Percentiles rank a stretch among this genome's conserved stretches.
phyloP scores from a whole-genome alignment of 1,284 basidiomycete species.

The Sporisorium scitamineum region DNA sequence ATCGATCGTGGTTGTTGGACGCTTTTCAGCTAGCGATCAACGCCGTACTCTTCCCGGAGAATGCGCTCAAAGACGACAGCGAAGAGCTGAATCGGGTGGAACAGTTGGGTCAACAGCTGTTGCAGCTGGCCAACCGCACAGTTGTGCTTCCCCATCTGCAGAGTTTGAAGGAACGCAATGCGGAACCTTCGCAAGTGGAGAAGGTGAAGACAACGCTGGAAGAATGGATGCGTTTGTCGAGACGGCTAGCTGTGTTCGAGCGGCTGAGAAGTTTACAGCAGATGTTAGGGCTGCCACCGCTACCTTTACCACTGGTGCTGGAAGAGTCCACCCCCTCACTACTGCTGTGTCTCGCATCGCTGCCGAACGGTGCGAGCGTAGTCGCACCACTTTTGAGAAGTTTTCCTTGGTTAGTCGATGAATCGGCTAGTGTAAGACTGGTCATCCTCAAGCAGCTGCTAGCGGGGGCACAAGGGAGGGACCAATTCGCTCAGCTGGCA shows the following conservation, averaged over 20 bases:
- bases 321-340: slow-evolving; percentile 9
- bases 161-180: slow-evolving; percentile 1
- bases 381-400: slow-evolving; percentile 16
- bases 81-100: slow-evolving; percentile 7
- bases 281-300: slow-evolving; percentile 10
- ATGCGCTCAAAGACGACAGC: neutral
- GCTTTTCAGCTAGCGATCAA: slow-evolving; percentile 36
- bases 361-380: slow-evolving; percentile 14
- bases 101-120: slow-evolving; percentile 35
- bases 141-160: slow-evolving; percentile 16
- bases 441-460: slow-evolving; percentile 23
- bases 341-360: slow-evolving; percentile 29
- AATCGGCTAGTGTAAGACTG: slow-evolving; percentile 9
- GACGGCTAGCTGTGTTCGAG: slow-evolving; percentile 12
- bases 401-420: slow-evolving; percentile 13
- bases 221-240: slow-evolving; percentile 9
- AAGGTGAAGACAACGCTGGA: neutral
- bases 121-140: slow-evolving; percentile 33
- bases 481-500: slow-evolving; percentile 12
- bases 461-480: neutral
- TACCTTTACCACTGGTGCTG: slow-evolving; percentile 25
- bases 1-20: slow-evolving; percentile 25
- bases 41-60: slow-evolving; percentile 24
- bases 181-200: neutral
- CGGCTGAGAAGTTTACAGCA: slow-evolving; percentile 3